These are phyloP conservation scores for Nasturtium officinale DNA, from an alignment of 345 rosid species.

Conservation along the genomic window DNA sequence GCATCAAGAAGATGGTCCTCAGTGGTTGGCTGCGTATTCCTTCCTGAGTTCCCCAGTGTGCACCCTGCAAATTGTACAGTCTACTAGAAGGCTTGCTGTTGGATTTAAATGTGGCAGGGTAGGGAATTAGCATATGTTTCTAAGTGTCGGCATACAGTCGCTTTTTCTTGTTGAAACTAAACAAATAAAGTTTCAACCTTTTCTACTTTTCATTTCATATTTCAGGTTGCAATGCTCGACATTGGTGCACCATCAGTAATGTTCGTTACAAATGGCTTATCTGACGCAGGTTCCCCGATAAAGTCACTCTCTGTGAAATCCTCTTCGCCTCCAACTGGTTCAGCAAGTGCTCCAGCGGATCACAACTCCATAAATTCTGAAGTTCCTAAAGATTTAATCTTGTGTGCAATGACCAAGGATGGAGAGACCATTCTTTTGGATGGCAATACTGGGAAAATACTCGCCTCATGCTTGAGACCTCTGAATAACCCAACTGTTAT, in stretches of 20 bases:
- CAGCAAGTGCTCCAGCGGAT: conserved; percentile 41
- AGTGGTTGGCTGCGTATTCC: conserved; percentile 66
- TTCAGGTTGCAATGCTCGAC: conserved; percentile 89
- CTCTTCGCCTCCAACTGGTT: conserved; percentile 41
- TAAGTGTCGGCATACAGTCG: conserved; percentile 7
- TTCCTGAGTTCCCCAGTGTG: conserved; percentile 61
- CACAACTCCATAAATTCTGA: conserved; percentile 39
- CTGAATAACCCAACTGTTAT: conserved; percentile 53
- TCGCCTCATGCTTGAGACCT: conserved; percentile 48
- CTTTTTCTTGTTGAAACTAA: conserved; percentile 9
- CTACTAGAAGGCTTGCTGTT: conserved; percentile 66
- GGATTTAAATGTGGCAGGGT: conserved; percentile 86
- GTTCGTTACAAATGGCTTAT: conserved; percentile 61
- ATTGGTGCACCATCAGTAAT: conserved; percentile 56
- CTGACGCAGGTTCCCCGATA: conserved; percentile 57
- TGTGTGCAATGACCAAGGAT: conserved; percentile 66
- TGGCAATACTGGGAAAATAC: conserved; percentile 53
- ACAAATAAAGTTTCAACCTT: conserved; percentile 14
- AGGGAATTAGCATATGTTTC: conserved; percentile 40
- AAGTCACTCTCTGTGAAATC: conserved; percentile 55
- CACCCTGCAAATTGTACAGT: conserved; percentile 54
- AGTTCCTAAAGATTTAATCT: conserved; percentile 43
- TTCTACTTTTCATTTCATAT: conserved; percentile 39
- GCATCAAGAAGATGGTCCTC: conserved; percentile 65
- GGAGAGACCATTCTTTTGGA: conserved; percentile 60